A percentile compares a stretch with the other conserved stretches of the same genome.
Evolutionary conservation across 1,284 basidiomycete genomes (phyloP).

Genomic region (Trichosporon sp.): DNA sequence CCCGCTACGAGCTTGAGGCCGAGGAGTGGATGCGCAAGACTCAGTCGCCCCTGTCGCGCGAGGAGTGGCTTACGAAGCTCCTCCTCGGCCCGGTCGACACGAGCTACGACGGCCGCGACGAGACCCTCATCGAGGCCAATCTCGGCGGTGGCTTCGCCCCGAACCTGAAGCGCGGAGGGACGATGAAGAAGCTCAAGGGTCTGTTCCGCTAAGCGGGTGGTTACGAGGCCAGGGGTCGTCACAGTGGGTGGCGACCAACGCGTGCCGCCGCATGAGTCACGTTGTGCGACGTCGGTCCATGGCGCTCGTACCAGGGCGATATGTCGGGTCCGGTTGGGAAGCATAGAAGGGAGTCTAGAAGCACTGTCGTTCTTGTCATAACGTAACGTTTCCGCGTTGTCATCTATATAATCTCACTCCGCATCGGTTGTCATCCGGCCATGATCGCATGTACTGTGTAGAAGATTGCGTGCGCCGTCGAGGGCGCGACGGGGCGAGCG

Average conservation of each 20-base stretch:
- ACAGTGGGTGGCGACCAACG: background rate
- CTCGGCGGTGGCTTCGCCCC: background rate
- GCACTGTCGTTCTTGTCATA: background rate
- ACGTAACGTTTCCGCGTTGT: background rate
- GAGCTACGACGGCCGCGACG: slow-evolving; percentile 7
- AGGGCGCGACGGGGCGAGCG: background rate
- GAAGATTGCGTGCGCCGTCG: background rate
- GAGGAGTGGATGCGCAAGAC: slow-evolving; percentile 16
- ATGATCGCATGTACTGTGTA: background rate
- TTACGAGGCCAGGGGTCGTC: background rate
- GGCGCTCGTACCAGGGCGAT: background rate
- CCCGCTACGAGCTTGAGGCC: slow-evolving; percentile 14
- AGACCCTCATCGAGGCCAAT: slow-evolving; percentile 3
- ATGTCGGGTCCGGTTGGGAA: background rate
- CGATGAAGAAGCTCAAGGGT: slow-evolving; percentile 3
- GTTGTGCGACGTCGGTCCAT: background rate
- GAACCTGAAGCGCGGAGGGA: background rate
- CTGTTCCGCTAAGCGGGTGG: background rate
- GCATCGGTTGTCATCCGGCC: background rate
- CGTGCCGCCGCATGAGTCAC: too few relatives aligned
- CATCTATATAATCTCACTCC: background rate
- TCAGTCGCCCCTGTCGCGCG: slow-evolving; percentile 9
- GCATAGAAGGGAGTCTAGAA: background rate
- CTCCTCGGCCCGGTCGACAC: slow-evolving; percentile 13
- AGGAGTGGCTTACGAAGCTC: slow-evolving; percentile 14